These are phyloP conservation scores for Rutstroemia sp. DNA, from an alignment of 2,329 filamentous ascomycete genomes.

Conservation along the genomic window DNA sequence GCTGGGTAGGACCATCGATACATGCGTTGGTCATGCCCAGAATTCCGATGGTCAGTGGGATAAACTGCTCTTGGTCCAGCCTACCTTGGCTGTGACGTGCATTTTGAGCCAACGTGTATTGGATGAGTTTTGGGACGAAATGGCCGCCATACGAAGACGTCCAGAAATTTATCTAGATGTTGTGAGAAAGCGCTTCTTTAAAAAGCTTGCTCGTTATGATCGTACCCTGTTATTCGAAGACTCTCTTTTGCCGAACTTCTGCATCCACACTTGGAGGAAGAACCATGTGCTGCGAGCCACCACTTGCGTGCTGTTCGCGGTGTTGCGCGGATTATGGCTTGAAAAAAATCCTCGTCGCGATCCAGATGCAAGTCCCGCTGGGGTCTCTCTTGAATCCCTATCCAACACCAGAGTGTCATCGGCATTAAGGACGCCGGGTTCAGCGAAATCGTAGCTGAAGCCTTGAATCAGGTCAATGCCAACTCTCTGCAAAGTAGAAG, in stretches of 20 bases:
- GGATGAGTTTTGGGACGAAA: background rate
- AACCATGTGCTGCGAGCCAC: background rate
- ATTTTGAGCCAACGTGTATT: background rate
- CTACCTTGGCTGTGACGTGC: background rate
- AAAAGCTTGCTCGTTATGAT: background rate
- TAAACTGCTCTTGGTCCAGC: conserved; percentile 29
- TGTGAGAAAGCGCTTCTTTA: background rate
- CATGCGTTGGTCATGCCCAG: conserved; percentile 63
- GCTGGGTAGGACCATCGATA: conserved; percentile 53
- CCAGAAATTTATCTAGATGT: background rate
- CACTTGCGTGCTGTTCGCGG: background rate
- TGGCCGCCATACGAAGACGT: background rate
- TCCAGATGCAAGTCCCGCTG: background rate
- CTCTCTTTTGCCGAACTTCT: background rate
- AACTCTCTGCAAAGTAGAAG: background rate
- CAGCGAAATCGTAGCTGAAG: background rate
- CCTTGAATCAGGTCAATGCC: background rate
- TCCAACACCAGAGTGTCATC: background rate
- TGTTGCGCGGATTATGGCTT: background rate
- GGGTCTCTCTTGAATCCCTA: background rate
- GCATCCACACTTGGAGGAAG: background rate
- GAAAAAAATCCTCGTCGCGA: background rate
- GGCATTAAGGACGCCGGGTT: background rate
- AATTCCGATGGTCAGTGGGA: conserved; percentile 46
- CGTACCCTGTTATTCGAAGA: background rate